phyloP scores from a whole-genome alignment of 805 yeast genomes.

The Candida michaelii region DNA sequence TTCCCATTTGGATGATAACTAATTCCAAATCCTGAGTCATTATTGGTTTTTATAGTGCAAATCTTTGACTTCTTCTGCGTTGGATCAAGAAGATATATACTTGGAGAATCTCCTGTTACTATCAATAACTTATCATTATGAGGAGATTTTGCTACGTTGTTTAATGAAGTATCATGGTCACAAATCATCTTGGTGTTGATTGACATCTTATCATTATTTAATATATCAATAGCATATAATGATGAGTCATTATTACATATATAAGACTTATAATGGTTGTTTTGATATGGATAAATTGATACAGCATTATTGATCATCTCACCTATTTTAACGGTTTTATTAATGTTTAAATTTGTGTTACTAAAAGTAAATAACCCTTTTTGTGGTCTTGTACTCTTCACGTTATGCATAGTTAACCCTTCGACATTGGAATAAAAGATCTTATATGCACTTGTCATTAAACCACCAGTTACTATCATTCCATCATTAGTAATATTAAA shows the following conservation, averaged over 20 bases:
- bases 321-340: constrained; percentile 62
- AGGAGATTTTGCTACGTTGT: constrained; percentile 70
- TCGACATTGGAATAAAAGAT: constrained; percentile 25
- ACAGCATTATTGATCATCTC: constrained; percentile 84
- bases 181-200: constrained; percentile 44
- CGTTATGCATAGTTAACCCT: constrained; percentile 12
- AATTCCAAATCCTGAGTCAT: constrained; percentile 83
- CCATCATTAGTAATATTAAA: constrained; percentile 56
- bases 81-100: constrained; percentile 58
- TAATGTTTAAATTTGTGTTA: constrained; percentile 48
- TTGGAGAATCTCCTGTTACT: constrained; percentile 77
- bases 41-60: constrained; percentile 49
- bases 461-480: constrained; percentile 48
- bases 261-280: constrained; percentile 49
- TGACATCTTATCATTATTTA: constrained; percentile 42
- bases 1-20: constrained; percentile 74
- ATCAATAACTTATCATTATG: constrained; percentile 26
- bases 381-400: constrained; percentile 20
- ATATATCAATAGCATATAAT: constrained; percentile 63
- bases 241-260: constrained; percentile 84
- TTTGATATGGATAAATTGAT: constrained; percentile 41
- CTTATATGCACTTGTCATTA: constrained; percentile 40
- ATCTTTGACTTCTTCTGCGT: constrained; percentile 26
- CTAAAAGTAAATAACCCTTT: constrained; percentile 67
- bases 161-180: constrained; percentile 63